These are phyloP conservation scores for Colletotrichum musicola DNA, from an alignment of 2,329 filamentous ascomycete genomes.

Conservation along the genomic window DNA sequence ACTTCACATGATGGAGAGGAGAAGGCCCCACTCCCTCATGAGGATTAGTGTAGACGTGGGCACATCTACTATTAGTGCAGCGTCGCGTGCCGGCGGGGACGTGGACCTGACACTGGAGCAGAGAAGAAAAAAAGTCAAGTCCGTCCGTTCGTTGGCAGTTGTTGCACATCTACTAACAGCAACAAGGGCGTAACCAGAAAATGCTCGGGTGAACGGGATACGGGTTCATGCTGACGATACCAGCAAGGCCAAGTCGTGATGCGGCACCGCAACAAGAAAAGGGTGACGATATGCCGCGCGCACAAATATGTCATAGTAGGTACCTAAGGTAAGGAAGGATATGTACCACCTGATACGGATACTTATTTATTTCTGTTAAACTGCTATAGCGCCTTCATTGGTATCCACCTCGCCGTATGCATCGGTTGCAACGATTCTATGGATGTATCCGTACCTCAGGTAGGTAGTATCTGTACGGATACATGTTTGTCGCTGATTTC, in stretches of 20 bases:
- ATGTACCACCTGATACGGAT: conserved; percentile 2
- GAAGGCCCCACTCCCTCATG: no score
- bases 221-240: conserved; percentile 3
- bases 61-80: no score
- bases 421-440: neutral
- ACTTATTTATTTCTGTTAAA: neutral
- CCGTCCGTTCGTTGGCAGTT: no score
- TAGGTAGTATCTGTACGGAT: neutral
- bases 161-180: neutral
- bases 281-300: conserved; percentile 16
- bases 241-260: conserved; percentile 4
- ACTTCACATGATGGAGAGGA: no score
- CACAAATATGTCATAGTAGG: conserved; percentile 4
- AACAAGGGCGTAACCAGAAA: neutral
- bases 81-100: no score
- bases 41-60: no score
- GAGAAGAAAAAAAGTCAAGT: no score
- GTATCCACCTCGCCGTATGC: neutral
- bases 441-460: neutral
- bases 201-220: conserved; percentile 3
- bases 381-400: no score
- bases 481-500: neutral
- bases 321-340: no score
- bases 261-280: conserved; percentile 8
- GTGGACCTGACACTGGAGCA: no score